Conservation (phyloP, 345 rosid genomes). For the Citrus cavaleriei region DNA sequence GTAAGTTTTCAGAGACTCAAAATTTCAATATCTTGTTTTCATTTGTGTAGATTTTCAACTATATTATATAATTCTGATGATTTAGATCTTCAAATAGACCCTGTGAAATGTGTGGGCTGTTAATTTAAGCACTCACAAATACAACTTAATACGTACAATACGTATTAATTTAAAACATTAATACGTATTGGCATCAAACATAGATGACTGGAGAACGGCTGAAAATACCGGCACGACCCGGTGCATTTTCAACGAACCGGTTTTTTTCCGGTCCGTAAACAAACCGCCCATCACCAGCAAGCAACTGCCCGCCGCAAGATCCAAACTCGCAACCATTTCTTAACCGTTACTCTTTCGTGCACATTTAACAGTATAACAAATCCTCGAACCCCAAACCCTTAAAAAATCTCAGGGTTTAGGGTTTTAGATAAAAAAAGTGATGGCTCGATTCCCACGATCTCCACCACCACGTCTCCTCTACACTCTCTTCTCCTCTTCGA, state of each 20-base stretch:
- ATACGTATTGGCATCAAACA: too few species aligned
- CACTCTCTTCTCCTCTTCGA: conserved; percentile 28
- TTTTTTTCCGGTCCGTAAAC: background rate
- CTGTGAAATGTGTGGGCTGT: too few species aligned
- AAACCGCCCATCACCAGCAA: background rate
- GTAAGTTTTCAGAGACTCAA: too few species aligned
- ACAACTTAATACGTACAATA: too few species aligned
- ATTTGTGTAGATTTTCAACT: too few species aligned
- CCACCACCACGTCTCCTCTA: conserved; percentile 45
- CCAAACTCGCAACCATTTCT: background rate
- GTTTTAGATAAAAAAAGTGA: conserved; percentile 25
- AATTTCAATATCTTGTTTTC: too few species aligned
- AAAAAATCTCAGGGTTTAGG: conserved; percentile 23
- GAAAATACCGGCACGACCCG: background rate
- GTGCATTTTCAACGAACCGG: background rate
- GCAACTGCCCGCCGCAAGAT: background rate
- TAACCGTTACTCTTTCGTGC: background rate
- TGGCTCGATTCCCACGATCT: conserved; percentile 52
- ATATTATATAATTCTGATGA: too few species aligned
- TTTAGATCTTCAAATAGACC: too few species aligned
- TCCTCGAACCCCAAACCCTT: background rate
- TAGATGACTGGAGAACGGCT: too few species aligned
- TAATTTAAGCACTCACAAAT: too few species aligned
- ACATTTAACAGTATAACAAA: background rate
- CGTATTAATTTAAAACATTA: too few species aligned